Evolutionary conservation across 805 yeast genomes (phyloP).

Genomic region (Kluyveromyces wickerhamii): DNA sequence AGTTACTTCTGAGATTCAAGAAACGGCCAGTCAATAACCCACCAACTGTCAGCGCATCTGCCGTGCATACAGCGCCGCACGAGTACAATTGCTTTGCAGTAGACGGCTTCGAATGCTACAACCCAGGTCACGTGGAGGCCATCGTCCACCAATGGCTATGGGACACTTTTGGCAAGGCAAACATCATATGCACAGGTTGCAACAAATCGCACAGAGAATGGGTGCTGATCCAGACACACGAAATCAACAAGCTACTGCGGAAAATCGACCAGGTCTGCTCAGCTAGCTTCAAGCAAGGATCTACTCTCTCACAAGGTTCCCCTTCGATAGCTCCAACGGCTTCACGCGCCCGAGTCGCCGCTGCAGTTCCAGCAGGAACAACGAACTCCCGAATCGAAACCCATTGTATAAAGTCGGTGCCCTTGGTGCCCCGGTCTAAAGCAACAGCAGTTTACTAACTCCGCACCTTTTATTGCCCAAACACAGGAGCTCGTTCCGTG

Average conservation of each 20-base stretch:
- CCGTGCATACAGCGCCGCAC: too few relatives aligned
- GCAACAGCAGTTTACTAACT: too few relatives aligned
- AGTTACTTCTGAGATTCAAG: too few relatives aligned
- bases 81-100: not conserved
- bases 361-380: too few relatives aligned
- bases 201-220: constrained; percentile 23
- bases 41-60: too few relatives aligned
- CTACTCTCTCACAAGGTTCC: not conserved
- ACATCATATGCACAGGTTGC: constrained; percentile 25
- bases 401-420: too few relatives aligned
- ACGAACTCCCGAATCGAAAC: too few relatives aligned
- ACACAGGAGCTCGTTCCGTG: too few relatives aligned
- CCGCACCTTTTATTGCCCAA: too few relatives aligned
- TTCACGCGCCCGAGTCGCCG: too few relatives aligned
- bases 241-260: constrained; percentile 15
- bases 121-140: constrained; percentile 12
- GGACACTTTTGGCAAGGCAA: constrained; percentile 25
- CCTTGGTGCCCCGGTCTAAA: too few relatives aligned
- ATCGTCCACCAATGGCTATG: constrained; percentile 21
- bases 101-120: not conserved
- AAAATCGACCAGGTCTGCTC: constrained; percentile 16
- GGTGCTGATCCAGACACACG: constrained; percentile 20
- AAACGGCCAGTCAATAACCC: too few relatives aligned
- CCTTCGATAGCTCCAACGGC: not conserved
- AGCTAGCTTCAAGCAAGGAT: constrained; percentile 1